Base-by-base conservation (phyloP, 2,329 filamentous ascomycete species). In the Colletotrichum falcatum region DNA sequence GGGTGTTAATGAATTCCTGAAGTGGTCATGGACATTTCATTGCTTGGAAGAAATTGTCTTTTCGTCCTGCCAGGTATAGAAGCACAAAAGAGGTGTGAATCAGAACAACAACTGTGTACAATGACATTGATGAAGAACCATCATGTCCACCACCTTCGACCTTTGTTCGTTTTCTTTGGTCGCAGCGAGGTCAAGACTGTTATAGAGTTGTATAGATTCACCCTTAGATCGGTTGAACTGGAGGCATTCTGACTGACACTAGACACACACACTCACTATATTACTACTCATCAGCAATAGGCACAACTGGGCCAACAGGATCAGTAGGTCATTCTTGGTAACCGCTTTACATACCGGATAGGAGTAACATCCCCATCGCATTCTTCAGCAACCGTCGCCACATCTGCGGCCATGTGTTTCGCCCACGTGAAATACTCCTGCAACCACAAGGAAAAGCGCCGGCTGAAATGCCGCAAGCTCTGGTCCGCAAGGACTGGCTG, bases 361-460 rank as follows among this genome's bases (percentile, higher is more conserved):
- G 14, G 3, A 30, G 18, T 9, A 62, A 23, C 28, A 26, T 20
- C n/a, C 48, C 20, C 51, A 16, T 20, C 26, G 39, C 30, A 28
- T 23, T 20, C 18, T 44, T n/a, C 39, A 46, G 18, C 42, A 49
- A 5, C 37, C 6, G 16, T 9, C 35, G 12, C 46, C 30, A 61
- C 2, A 63, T 18, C 12, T 35, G 12, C 20, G n/a, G 49, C 28
- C 11, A 74, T 74, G 72, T 74, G 72, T 37, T 37, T 69, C 61
- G 54, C 70, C 23, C 56, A 35, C 23, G 33, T 55, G 4, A 60
- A 53, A 9, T 62, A 70, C 20, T 23, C 68, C 4, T 69, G 70
- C 37, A 46, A 56, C 28, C 70, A 74, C 53, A 58, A 55, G 33
- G 33, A 28, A 8, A 53, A 42, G 44, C 23, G 46, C n/a, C 46